phyloP scores from a whole-genome alignment of 2,329 filamentous ascomycete genomes.

The Ophiostoma piceae region DNA sequence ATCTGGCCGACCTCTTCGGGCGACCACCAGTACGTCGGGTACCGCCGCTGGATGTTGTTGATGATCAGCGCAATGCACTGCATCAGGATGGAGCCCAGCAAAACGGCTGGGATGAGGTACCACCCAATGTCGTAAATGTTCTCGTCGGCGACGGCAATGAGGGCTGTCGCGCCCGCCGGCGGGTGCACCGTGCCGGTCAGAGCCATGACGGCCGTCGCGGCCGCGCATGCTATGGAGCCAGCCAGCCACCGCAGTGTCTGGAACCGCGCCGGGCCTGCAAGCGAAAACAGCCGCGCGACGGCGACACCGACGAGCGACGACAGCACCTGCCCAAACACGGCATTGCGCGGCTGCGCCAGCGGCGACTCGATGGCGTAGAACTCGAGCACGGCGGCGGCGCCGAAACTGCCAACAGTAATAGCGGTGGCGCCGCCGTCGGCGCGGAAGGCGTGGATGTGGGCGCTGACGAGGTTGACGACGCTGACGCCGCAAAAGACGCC shows the following conservation, averaged over 20 bases:
- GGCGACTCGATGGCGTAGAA: slow-evolving; percentile 68
- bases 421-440: slow-evolving; percentile 44
- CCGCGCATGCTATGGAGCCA: slow-evolving; percentile 60
- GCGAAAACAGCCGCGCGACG: slow-evolving; percentile 60
- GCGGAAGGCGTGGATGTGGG: slow-evolving; percentile 50
- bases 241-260: slow-evolving; percentile 57
- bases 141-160: slow-evolving; percentile 60
- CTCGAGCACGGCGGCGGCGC: slow-evolving; percentile 69
- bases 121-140: slow-evolving; percentile 57
- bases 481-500: slow-evolving; percentile 59
- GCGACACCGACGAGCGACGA: slow-evolving; percentile 56
- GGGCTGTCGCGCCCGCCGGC: slow-evolving; percentile 67
- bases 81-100: slow-evolving; percentile 59
- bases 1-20: slow-evolving; percentile 36
- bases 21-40: slow-evolving; percentile 68
- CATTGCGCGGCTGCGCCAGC: slow-evolving; percentile 66
- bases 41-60: slow-evolving; percentile 64
- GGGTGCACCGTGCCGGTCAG: slow-evolving; percentile 69
- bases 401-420: slow-evolving; percentile 65
- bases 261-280: slow-evolving; percentile 38
- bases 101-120: slow-evolving; percentile 59
- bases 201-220: slow-evolving; percentile 59
- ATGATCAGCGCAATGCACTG: slow-evolving; percentile 56
- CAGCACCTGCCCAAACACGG: slow-evolving; percentile 61
- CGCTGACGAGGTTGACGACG: slow-evolving; percentile 53